Conservation (phyloP, 2,329 filamentous ascomycete genomes). For the Ceratocystis ficicola region DNA sequence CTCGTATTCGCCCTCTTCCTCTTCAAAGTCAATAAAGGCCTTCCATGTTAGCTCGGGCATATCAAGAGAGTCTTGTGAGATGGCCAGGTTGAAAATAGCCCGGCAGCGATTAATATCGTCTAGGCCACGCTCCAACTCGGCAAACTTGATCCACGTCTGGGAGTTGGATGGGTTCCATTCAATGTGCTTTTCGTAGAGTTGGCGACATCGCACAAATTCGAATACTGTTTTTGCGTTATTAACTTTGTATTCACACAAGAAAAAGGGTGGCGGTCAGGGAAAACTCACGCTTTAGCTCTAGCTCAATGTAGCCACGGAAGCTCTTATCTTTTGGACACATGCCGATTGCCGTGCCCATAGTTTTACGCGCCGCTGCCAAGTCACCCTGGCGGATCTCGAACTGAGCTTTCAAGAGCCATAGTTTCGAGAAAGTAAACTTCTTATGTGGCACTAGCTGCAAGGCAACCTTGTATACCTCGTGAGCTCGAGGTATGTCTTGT, state of each 20-base stretch:
- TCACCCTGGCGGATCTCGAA: conserved; percentile 86
- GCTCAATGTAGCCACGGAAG: conserved; percentile 83
- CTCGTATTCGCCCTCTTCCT: conserved; percentile 86
- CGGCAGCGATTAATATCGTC: conserved; percentile 80
- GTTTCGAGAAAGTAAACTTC: conserved; percentile 92
- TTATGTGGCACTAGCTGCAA: conserved; percentile 84
- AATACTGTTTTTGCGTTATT: conserved; percentile 42
- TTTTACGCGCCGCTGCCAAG: conserved; percentile 69
- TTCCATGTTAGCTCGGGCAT: conserved; percentile 99
- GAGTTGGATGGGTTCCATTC: conserved; percentile 84
- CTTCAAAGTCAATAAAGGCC: conserved; percentile 96
- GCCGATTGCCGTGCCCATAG: conserved; percentile 77
- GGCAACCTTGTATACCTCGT: conserved; percentile 84
- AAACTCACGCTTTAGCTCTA: conserved; percentile 58
- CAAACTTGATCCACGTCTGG: conserved; percentile 93
- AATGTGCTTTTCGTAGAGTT: conserved; percentile 85
- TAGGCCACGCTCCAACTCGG: conserved; percentile 79
- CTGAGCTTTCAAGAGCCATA: conserved; percentile 87
- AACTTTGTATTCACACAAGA: not conserved
- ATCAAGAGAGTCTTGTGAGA: conserved; percentile 70
- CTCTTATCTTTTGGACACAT: conserved; percentile 94
- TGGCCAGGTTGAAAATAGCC: conserved; percentile 84
- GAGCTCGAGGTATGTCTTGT: conserved; percentile 63
- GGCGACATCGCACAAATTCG: conserved; percentile 84
- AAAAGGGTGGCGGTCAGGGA: not conserved